Evolutionary conservation across 2,329 filamentous ascomycete genomes (phyloP).

Genomic region (Catunica adiposa): DNA sequence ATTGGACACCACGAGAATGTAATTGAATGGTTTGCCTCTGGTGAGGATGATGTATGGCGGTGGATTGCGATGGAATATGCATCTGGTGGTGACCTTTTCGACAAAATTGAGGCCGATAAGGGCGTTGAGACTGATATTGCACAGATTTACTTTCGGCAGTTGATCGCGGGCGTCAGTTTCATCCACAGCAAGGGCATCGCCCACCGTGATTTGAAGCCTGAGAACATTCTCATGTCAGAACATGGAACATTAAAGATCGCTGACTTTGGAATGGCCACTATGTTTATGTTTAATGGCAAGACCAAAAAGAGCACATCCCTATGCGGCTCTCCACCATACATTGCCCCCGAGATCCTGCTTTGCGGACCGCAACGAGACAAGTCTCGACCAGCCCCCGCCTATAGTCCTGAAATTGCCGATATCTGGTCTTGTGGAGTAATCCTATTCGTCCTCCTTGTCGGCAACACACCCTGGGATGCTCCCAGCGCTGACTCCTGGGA

Average conservation of each 20-base stretch:
- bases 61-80: slow-evolving; percentile 99
- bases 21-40: slow-evolving; percentile 78
- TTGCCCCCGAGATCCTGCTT: slow-evolving; percentile 74
- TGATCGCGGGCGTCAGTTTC: slow-evolving; percentile 78
- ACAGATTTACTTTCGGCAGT: slow-evolving; percentile 87
- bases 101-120: slow-evolving; percentile 97
- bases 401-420: slow-evolving; percentile 67
- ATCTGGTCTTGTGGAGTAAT: slow-evolving; percentile 98
- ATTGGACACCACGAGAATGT: slow-evolving; percentile 84
- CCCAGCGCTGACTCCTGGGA: slow-evolving; percentile 77
- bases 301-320: slow-evolving; percentile 73
- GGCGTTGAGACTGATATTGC: slow-evolving; percentile 90
- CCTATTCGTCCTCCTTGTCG: slow-evolving; percentile 85
- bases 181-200: slow-evolving; percentile 94
- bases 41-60: slow-evolving; percentile 72
- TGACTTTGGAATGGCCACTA: slow-evolving; percentile 87
- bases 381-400: slow-evolving; percentile 33
- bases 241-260: slow-evolving; percentile 83
- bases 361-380: slow-evolving; percentile 29
- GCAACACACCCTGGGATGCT: slow-evolving; percentile 96
- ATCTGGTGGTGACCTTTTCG: slow-evolving; percentile 88
- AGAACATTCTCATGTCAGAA: slow-evolving; percentile 80
- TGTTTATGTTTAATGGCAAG: slow-evolving; percentile 79
- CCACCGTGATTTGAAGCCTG: slow-evolving; percentile 81
- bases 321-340: slow-evolving; percentile 92